Evolutionary conservation across 257 asterid species (phyloP).

Genomic region (Nicotiana obtusifolia): DNA sequence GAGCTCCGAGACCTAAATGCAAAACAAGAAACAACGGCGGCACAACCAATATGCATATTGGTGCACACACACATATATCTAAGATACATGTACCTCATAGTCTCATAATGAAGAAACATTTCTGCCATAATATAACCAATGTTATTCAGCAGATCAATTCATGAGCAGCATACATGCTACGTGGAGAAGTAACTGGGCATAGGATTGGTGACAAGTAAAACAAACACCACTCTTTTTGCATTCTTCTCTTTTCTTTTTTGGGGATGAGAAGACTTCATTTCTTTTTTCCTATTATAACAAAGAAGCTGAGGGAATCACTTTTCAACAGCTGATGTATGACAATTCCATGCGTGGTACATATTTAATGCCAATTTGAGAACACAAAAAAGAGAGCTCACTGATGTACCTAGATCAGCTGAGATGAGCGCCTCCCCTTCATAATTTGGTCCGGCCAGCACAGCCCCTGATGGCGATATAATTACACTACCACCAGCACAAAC

Average conservation of each 20-base stretch:
- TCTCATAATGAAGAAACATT: not conserved
- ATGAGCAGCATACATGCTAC: not conserved
- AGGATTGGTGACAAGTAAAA: not conserved
- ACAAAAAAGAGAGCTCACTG: not conserved
- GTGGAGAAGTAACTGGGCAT: not conserved
- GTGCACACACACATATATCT: not conserved
- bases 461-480: conserved; percentile 84
- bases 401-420: conserved; percentile 82
- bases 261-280: not conserved
- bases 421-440: conserved; percentile 91
- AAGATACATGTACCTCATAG: not conserved
- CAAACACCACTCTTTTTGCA: not conserved
- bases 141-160: not conserved
- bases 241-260: not conserved
- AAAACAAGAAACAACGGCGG: not conserved
- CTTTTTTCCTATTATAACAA: not conserved
- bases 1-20: not conserved
- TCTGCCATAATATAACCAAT: not conserved
- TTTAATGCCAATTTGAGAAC: not conserved
- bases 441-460: conserved; percentile 90
- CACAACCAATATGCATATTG: not conserved
- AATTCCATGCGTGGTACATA: not conserved
- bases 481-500: conserved; percentile 96
- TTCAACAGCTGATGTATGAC: not conserved
- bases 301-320: not conserved